Conservation (phyloP, 176 grass and related monocot genomes). For the Eleusine indica region DNA sequence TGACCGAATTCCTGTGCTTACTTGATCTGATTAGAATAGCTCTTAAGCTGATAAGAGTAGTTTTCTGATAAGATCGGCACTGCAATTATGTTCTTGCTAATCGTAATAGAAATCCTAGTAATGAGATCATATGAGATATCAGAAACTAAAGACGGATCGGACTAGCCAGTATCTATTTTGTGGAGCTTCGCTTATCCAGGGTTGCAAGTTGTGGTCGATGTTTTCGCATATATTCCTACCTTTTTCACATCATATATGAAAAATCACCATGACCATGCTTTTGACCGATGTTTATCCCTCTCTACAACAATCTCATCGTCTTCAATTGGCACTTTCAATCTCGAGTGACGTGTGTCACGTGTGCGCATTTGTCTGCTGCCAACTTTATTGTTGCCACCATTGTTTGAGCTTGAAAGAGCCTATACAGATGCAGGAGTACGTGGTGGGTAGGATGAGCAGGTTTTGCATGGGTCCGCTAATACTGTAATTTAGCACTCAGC, state of each 20-base stretch:
- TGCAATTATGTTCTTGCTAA: conserved; percentile 14
- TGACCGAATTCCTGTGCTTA: conserved; percentile 19
- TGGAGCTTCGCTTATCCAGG: neutral
- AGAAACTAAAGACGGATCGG: conserved; percentile 1
- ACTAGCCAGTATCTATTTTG: neutral
- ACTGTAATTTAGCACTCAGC: conserved; percentile 7
- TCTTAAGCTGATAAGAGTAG: conserved; percentile 35
- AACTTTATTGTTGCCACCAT: neutral
- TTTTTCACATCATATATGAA: neutral
- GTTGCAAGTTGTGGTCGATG: conserved; percentile 1
- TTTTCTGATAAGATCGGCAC: conserved; percentile 26
- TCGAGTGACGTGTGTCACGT: neutral
- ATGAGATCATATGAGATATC: neutral
- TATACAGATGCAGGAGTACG: neutral
- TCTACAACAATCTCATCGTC: neutral
- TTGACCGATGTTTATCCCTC: conserved; percentile 3
- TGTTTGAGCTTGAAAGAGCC: conserved; percentile 1
- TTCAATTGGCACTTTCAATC: neutral
- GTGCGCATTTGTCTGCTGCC: neutral
- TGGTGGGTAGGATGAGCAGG: neutral
- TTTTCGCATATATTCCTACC: conserved; percentile 26
- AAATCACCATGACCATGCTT: conserved; percentile 17
- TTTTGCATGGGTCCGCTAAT: neutral
- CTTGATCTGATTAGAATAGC: conserved; percentile 32
- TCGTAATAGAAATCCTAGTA: conserved; percentile 24